These are phyloP conservation scores for Capsicum pubescens DNA, from an alignment of 257 asterid species.

Conservation along the genomic window DNA sequence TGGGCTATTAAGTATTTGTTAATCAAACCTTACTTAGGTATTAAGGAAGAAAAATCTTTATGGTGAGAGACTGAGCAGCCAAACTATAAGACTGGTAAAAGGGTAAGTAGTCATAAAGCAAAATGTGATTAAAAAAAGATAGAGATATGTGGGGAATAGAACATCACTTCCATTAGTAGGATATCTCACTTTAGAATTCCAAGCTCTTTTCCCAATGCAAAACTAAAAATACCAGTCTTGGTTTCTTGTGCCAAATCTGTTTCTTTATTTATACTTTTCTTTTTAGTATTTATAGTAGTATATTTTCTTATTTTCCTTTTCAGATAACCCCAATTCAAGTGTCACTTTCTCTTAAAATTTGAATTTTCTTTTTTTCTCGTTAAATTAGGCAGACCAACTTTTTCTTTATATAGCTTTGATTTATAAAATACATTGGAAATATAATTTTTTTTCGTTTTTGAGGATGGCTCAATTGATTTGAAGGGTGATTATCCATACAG, in stretches of 20 bases:
- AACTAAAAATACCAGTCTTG: constrained; percentile 51
- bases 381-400: constrained; percentile 56
- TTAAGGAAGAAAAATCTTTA: constrained; percentile 49
- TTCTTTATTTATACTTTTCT: constrained; percentile 63
- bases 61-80: constrained; percentile 49
- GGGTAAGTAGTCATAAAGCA: constrained; percentile 58
- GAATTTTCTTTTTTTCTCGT: constrained; percentile 32
- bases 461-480: too few species aligned
- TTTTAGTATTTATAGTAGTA: constrained; percentile 22
- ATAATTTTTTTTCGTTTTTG: too few species aligned
- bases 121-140: constrained; percentile 31
- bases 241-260: constrained; percentile 66
- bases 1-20: not conserved
- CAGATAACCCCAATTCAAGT: constrained; percentile 45
- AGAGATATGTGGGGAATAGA: constrained; percentile 40
- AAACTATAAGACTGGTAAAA: constrained; percentile 46
- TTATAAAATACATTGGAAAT: not conserved
- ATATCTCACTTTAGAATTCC: constrained; percentile 83
- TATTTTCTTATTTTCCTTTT: not conserved
- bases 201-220: constrained; percentile 81
- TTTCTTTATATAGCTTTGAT: constrained; percentile 55
- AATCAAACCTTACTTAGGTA: constrained; percentile 56
- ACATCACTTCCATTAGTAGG: constrained; percentile 53
- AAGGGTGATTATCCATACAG: too few species aligned
- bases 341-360: constrained; percentile 47